These are phyloP conservation scores for Ammopiptanthus mongolicus DNA, from an alignment of 306 rosid species.

Conservation along the genomic window DNA sequence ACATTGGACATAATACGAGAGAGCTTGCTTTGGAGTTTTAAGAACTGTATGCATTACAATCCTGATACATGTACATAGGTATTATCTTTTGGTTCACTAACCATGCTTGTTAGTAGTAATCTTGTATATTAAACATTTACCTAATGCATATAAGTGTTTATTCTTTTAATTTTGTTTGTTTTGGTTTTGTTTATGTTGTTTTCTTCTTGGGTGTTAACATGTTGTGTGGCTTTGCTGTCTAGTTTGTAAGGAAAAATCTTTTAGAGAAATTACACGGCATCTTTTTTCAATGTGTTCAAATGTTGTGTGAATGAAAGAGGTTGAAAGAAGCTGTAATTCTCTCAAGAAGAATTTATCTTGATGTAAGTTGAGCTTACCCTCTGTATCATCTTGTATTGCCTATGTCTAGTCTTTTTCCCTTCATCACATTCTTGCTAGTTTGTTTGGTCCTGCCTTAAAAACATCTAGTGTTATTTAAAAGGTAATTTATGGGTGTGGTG, in stretches of 20 bases:
- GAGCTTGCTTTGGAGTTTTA: conserved; percentile 1
- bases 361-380: not conserved
- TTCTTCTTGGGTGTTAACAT: not conserved
- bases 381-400: not conserved
- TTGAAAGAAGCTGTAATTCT: not conserved
- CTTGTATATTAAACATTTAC: not conserved
- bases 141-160: not conserved
- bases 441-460: not conserved
- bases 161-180: not conserved
- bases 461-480: not conserved
- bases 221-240: not conserved
- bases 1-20: not conserved
- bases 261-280: not conserved
- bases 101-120: not conserved
- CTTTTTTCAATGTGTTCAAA: not conserved
- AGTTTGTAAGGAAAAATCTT: not conserved
- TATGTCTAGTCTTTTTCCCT: not conserved
- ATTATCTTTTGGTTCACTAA: not conserved
- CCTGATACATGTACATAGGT: not conserved
- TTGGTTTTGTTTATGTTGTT: not conserved
- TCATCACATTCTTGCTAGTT: conserved; percentile 4
- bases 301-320: not conserved
- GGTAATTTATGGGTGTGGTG: not conserved
- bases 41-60: not conserved
- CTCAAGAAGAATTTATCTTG: not conserved